Evolutionary conservation across 495 filamentous ascomycete species (phyloP), one percentile per base, ranked within the genome.

Genomic region (Annulohypoxylon nitens): DNA sequence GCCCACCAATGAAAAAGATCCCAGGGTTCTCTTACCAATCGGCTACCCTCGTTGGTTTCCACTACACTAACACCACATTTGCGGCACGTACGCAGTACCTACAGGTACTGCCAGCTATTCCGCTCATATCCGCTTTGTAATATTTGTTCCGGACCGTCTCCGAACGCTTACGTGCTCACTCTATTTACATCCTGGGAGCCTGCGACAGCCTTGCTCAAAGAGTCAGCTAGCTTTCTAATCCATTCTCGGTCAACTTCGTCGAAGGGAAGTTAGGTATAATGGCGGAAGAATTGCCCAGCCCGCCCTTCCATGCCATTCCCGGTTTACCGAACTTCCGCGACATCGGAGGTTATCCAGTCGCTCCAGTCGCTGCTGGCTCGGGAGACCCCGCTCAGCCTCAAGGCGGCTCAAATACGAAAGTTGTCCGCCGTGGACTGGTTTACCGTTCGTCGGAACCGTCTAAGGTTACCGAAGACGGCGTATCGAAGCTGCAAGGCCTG

Each of bases 271-370:
- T 37, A 57, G 47, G 41, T 14, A 62, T 11, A 33, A 67, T 64
- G 72, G 54, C 62, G 2, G 67, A 60, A 16, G 54, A 69, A 37
- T 73, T 80, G 1, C 83, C 82, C n/a, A 77, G 77, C 10, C 82
- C 83, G 0, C 89, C 88, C 33, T 91, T 90, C 78, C 71, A 87
- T 61, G 37, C 73, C 12, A 78, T 89, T 33, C 79, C 81, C 0
- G 87, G 88, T 0, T 80, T 91, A 54, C 78, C 78, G 62, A 92
- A 92, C 74, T 84, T 92, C 71, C 84, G 90, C 54, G 88, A 90
- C 60, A 74, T 89, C 1, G 88, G 88, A 62, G 88, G 86, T 18
- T 87, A 88, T 71, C 79, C 84, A 50, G 71, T 87, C 54, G 36
- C 73, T 71, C 79, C 84, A 50, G 71, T 87, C 54, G 36, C 73